These are phyloP conservation scores for Umbellularia californica DNA, from an alignment of 164 flowering plant genomes.

Conservation along the genomic window DNA sequence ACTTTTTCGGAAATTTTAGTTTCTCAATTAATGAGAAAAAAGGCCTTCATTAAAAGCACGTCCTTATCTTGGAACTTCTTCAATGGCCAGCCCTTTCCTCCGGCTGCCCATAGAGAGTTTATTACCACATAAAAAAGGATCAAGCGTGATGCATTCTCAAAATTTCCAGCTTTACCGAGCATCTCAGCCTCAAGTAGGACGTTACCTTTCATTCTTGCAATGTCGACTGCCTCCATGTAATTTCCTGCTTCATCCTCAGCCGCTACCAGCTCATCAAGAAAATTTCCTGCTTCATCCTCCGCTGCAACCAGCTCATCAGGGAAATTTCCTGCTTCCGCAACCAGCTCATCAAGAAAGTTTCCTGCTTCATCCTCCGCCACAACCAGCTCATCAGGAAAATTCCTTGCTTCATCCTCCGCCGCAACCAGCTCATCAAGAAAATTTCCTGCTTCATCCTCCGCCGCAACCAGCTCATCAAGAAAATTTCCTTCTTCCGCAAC, in stretches of 20 bases:
- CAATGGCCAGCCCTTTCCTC: conserved; percentile 55
- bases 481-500: too few relatives aligned
- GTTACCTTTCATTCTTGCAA: conserved; percentile 45
- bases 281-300: conserved; percentile 52
- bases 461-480: neutral
- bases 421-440: too few relatives aligned
- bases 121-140: conserved; percentile 36
- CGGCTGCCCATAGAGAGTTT: conserved; percentile 43
- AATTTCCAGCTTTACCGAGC: conserved; percentile 45
- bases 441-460: too few relatives aligned
- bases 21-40: too few relatives aligned
- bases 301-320: conserved; percentile 45
- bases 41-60: conserved; percentile 39
- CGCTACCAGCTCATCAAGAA: too few relatives aligned
- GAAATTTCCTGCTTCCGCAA: conserved; percentile 8
- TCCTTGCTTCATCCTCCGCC: neutral
- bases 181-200: conserved; percentile 46
- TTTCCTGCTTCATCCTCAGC: conserved; percentile 19
- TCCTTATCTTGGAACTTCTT: conserved; percentile 37
- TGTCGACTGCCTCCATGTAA: conserved; percentile 47
- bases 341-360: too few relatives aligned
- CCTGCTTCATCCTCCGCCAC: neutral
- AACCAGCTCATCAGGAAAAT: conserved; percentile 42
- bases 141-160: conserved; percentile 34
- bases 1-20: too few relatives aligned